Evolutionary conservation across 257 asterid genomes (phyloP), one percentile per base, ranked within the genome.

Genomic region (Linderniella brevidens): DNA sequence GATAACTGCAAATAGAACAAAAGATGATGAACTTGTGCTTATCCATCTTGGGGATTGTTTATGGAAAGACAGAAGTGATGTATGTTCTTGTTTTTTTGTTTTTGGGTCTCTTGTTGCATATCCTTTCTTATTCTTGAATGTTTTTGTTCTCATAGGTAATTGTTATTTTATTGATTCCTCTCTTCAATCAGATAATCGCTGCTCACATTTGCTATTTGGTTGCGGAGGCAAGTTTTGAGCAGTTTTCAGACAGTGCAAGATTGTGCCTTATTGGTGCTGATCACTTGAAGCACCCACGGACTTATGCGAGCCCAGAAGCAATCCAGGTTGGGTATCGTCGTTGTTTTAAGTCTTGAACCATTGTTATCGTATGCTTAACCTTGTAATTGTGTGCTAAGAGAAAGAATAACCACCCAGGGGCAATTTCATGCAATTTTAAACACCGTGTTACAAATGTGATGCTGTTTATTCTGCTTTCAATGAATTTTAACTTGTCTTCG

Each of bases 171-270:
- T 6, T 25, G 32, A 25, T 25, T 6, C 32, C 6, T 25, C 6
- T 25, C 32, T 6, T 2, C 6, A 20, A 55, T 61, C 72, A 90
- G 98, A 76, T 81, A 60, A 63, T 74, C 58, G 94, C 98, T 53
- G 98, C 98, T 37, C 98, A 90, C 66, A 85, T 73, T 44, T 90
- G 96, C 70, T 90, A 90, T 68, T 60, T 90, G 71, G 94, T 90
- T 52, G 94, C 96, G 35, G 98, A 85, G 68, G 77, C 93, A 43
- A 81, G 65, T 62, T 90, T 90, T 29, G 98, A 85, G 64, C 77
- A 76, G 46, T 90, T 72, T 64, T 85, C 94, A 44, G 86, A 85
- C 68, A 79, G 66, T 35, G 85, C 96, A 55, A 90, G 98, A 66
- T 39, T 90, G 76, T 90, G 98, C 66, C 98, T 90, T 53, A 60